Conservation (phyloP, 345 rosid genomes). For the Hypericum androsaemum region DNA sequence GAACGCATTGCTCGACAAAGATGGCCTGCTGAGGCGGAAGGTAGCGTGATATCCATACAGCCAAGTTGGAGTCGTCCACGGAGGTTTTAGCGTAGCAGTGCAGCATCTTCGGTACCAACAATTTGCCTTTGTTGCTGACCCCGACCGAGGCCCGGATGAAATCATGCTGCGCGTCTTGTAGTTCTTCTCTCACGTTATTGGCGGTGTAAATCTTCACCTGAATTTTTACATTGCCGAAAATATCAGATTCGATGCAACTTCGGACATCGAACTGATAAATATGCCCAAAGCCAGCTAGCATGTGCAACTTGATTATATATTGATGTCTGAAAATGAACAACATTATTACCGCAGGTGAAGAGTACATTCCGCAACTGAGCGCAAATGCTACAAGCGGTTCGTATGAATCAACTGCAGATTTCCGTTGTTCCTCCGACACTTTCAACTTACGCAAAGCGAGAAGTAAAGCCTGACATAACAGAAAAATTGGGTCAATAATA, state of each 20-base stretch:
- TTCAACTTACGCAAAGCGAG: slow-evolving; percentile 76
- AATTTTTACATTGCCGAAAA: slow-evolving; percentile 10
- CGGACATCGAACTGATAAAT: too few relatives aligned
- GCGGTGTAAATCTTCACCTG: slow-evolving; percentile 76
- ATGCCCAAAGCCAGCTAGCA: too few relatives aligned
- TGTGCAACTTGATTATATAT: too few relatives aligned
- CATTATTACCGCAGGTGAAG: slow-evolving; percentile 68
- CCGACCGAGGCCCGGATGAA: slow-evolving; percentile 74
- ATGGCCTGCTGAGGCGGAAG: slow-evolving; percentile 63
- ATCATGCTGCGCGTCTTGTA: slow-evolving; percentile 70
- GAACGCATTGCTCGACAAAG: slow-evolving; percentile 74
- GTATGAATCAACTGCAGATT: slow-evolving; percentile 39
- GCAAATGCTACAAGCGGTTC: slow-evolving; percentile 76
- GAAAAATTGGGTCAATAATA: slow-evolving; percentile 8
- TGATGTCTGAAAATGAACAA: not conserved
- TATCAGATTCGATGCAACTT: not conserved
- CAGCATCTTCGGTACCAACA: slow-evolving; percentile 73
- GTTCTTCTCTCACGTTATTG: slow-evolving; percentile 55
- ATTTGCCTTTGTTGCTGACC: slow-evolving; percentile 73
- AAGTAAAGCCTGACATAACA: slow-evolving; percentile 55
- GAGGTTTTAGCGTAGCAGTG: slow-evolving; percentile 63
- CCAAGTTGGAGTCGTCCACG: slow-evolving; percentile 62
- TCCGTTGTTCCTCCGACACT: slow-evolving; percentile 62
- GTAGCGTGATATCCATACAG: slow-evolving; percentile 78
- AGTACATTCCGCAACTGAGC: slow-evolving; percentile 81